These are phyloP conservation scores for Grifola frondosa DNA, from an alignment of 1,284 basidiomycete genomes.

Conservation along the genomic window DNA sequence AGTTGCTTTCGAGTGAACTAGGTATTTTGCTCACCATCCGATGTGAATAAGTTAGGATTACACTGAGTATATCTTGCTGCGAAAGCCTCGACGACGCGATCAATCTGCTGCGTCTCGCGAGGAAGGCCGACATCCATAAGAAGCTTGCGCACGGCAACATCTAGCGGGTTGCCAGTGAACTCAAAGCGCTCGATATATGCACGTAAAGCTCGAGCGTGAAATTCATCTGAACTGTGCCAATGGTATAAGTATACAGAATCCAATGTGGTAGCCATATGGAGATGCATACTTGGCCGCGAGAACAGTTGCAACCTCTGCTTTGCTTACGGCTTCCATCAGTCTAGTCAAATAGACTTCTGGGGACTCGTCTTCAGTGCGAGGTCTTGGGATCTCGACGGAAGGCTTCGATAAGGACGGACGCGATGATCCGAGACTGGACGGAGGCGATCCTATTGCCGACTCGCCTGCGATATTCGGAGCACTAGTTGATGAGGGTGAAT, in stretches of 20 bases:
- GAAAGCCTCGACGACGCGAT: conserved; percentile 96
- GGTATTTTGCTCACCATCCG: conserved; percentile 59
- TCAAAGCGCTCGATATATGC: conserved; percentile 79
- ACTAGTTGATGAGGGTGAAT: conserved; percentile 31
- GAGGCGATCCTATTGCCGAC: conserved; percentile 29
- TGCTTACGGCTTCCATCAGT: conserved; percentile 62
- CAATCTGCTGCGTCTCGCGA: conserved; percentile 97
- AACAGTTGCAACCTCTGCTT: conserved; percentile 75
- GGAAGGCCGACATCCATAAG: conserved; percentile 93
- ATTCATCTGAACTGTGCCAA: conserved; percentile 62
- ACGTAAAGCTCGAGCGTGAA: conserved; percentile 72
- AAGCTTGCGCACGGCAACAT: conserved; percentile 88
- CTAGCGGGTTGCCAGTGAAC: conserved; percentile 82
- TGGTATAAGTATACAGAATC: conserved; percentile 6
- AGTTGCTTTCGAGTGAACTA: not conserved
- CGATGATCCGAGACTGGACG: conserved; percentile 41
- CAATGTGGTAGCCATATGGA: conserved; percentile 1
- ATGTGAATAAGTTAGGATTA: conserved; percentile 81
- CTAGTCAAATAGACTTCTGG: conserved; percentile 69
- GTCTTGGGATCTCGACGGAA: conserved; percentile 48
- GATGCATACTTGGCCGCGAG: conserved; percentile 74
- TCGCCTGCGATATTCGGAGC: conserved; percentile 25
- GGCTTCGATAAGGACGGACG: conserved; percentile 46
- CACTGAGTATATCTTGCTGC: conserved; percentile 82
- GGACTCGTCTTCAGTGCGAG: conserved; percentile 59